Base-by-base conservation (phyloP, 352 stramenopile species). In the Globisporangium abappressorium region DNA sequence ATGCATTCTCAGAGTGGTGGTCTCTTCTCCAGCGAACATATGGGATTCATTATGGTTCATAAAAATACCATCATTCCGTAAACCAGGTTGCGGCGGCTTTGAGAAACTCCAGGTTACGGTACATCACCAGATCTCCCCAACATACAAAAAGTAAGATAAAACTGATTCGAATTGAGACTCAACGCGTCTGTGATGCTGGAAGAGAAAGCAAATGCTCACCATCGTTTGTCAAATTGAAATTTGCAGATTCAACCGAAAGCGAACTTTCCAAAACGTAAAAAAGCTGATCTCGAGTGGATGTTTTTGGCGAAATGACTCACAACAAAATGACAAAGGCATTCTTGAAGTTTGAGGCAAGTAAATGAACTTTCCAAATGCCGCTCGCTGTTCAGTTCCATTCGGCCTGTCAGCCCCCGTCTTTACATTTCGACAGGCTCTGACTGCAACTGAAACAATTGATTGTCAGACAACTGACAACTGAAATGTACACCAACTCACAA, bases 71-170 rank as follows among this genome's bases (percentile, higher is more conserved):
- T 15, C 55, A 60, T 60, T 60, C 28, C n/a, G 43, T 5, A 36
- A 36, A 58, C n/a, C 30, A n/a, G 43, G 12, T 51, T 51, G 43
- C 18, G 18, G 18, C 43, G 11, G 43, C 15, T n/a, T 47, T 4
- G 41, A 47, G 20, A 43, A 47, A 20, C 15, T 9, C 1, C 7
- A 47, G 8, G 0, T 47, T n/a, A 47, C 41, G 14, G 41, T n/a
- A 47, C 18, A 33, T 12, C 9, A 2, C 7, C 34, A 2, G 34
- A 38, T 9, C 34, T 5, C 3, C 36, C 12, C 3, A 3, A 12
- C 11, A 43, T 60, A 43, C 15, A 43, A 30, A 60, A 60, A 43
- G 54, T 28, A 43, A 60, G 54, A 43, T 5, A 8, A 59, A 60
- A 20, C 5, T 20, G 18, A 22, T 49, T 49, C 41, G 15, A 15